A percentile compares a stretch with the other conserved stretches of the same genome.
phyloP scores from a whole-genome alignment of 2,329 filamentous ascomycete genomes.

The Nemania serpens region DNA sequence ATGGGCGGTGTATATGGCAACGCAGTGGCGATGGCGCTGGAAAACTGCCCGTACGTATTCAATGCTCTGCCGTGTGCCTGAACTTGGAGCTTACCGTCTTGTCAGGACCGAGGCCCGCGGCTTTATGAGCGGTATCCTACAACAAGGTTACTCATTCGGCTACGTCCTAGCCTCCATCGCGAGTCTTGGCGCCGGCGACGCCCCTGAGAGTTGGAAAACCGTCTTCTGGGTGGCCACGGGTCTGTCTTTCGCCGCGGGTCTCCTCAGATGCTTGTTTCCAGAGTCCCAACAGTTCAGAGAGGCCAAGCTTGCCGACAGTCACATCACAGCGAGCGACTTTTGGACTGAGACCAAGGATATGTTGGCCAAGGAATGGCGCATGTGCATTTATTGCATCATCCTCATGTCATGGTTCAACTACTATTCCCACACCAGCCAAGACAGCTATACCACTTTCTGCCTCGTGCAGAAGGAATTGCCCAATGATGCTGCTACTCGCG shows the following conservation, averaged over 20 bases:
- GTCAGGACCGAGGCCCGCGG: constrained; percentile 68
- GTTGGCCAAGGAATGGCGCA: constrained; percentile 72
- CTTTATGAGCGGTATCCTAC: constrained; percentile 80
- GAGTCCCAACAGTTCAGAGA: constrained; percentile 78
- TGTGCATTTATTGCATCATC: constrained; percentile 77
- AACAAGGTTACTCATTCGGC: constrained; percentile 81
- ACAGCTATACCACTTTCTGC: constrained; percentile 84
- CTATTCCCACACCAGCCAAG: constrained; percentile 80
- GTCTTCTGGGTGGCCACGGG: constrained; percentile 75
- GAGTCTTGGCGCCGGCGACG: constrained; percentile 73
- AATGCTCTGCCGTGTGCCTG: background rate
- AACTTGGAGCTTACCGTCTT: background rate
- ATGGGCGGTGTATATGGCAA: constrained; percentile 85
- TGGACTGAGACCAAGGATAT: constrained; percentile 72
- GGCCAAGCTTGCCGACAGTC: constrained; percentile 64
- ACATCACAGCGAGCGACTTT: constrained; percentile 58
- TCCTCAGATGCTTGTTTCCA: constrained; percentile 70
- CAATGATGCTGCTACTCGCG: constrained; percentile 68
- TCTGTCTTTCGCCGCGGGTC: constrained; percentile 69
- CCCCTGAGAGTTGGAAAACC: constrained; percentile 69
- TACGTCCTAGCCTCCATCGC: constrained; percentile 79
- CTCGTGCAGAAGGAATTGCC: constrained; percentile 70
- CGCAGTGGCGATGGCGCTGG: constrained; percentile 76
- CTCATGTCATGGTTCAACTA: constrained; percentile 79
- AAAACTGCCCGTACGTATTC: constrained; percentile 66